Evolutionary conservation across 441 rosid genomes (phyloP).

Genomic region (Flueggea neowawraea): DNA sequence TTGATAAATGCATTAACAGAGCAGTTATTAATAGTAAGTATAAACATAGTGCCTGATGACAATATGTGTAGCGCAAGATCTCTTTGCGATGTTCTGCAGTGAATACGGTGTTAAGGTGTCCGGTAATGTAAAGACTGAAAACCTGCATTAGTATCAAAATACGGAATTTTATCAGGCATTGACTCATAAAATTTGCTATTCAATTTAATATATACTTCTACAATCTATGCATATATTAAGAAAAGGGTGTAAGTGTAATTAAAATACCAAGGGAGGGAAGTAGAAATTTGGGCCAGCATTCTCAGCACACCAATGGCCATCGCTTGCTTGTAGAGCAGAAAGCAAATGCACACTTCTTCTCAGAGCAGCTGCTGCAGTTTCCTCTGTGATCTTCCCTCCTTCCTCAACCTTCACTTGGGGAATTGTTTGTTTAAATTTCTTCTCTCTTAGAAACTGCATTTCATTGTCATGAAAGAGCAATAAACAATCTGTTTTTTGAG

Average conservation of each 20-base stretch:
- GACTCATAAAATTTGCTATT: background rate
- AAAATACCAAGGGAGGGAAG: constrained; percentile 9
- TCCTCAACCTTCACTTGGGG: constrained; percentile 4
- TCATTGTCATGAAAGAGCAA: too few species aligned
- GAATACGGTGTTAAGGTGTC: constrained; percentile 11
- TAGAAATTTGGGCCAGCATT: constrained; percentile 3
- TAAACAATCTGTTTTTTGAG: too few species aligned
- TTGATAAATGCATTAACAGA: background rate
- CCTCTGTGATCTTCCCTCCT: constrained; percentile 1
- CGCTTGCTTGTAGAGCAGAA: constrained; percentile 15
- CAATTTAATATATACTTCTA: too few species aligned
- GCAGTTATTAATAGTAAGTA: background rate
- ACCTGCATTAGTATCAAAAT: constrained; percentile 2
- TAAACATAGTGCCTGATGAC: constrained; percentile 11
- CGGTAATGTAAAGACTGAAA: constrained; percentile 5
- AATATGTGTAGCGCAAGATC: constrained; percentile 9
- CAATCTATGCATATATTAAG: background rate
- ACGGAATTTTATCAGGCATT: background rate
- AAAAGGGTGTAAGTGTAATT: background rate
- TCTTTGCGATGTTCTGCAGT: constrained; percentile 17
- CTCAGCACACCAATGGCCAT: constrained; percentile 14
- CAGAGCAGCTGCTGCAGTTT: constrained; percentile 7
- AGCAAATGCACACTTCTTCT: constrained; percentile 3
- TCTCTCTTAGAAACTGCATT: constrained; percentile 17
- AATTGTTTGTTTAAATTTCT: constrained; percentile 11